phyloP scores from a whole-genome alignment of 2,329 filamentous ascomycete species.

The Fusarium illudens region DNA sequence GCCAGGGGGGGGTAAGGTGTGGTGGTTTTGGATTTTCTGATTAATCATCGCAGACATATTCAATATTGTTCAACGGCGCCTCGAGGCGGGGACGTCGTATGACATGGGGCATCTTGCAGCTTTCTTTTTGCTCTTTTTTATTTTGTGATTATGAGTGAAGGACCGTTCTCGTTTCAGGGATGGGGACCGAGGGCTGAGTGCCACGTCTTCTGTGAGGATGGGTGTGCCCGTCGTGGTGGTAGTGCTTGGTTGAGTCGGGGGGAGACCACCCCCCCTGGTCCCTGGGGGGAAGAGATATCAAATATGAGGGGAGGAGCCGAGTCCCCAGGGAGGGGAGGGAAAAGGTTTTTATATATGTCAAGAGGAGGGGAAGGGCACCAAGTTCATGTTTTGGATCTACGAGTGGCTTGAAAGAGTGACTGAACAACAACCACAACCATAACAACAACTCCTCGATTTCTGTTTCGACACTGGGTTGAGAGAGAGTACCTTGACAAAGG shows the following conservation, averaged over 20 bases:
- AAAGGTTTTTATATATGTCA: conserved; percentile 10
- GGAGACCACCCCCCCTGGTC: conserved; percentile 8
- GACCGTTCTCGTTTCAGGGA: conserved; percentile 1
- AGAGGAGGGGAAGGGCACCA: neutral
- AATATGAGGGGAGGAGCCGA: neutral
- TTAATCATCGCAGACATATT: conserved; percentile 45
- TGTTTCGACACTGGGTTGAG: neutral
- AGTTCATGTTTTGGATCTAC: neutral
- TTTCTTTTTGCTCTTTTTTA: neutral
- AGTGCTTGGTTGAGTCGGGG: conserved; percentile 1
- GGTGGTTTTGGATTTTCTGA: conserved; percentile 36
- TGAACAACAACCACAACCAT: neutral
- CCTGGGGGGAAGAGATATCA: neutral
- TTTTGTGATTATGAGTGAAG: neutral
- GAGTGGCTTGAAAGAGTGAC: neutral
- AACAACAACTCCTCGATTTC: neutral
- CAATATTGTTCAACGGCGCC: conserved; percentile 30
- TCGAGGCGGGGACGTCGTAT: conserved; percentile 16
- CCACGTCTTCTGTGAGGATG: conserved; percentile 3
- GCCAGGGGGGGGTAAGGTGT: neutral
- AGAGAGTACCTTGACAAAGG: neutral
- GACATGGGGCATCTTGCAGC: conserved; percentile 1
- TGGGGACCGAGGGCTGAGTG: neutral
- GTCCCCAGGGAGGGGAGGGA: neutral
- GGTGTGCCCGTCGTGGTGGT: neutral